Evolutionary conservation across 2,329 filamentous ascomycete genomes (phyloP).

Genomic region (Alternaria sp.): DNA sequence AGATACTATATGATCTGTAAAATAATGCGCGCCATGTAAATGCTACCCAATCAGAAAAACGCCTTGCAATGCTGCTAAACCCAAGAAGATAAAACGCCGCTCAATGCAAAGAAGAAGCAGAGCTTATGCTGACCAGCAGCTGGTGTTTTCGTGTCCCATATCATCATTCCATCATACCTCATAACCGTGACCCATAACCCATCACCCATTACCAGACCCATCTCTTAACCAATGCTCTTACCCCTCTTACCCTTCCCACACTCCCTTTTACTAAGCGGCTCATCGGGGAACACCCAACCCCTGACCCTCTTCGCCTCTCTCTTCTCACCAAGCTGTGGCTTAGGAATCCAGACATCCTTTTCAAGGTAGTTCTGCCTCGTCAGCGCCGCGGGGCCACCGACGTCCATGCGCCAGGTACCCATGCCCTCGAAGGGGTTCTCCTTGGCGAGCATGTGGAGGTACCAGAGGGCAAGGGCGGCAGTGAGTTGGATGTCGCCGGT

Average conservation of each 20-base stretch:
- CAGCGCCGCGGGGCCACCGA: conserved; percentile 75
- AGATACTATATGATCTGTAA: neutral
- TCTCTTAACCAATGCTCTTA: conserved; percentile 25
- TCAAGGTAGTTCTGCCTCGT: conserved; percentile 72
- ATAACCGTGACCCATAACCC: neutral
- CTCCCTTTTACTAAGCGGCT: conserved; percentile 74
- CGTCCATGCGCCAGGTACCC: conserved; percentile 70
- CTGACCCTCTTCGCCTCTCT: conserved; percentile 73
- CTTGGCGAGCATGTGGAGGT: conserved; percentile 73
- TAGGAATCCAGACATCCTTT: conserved; percentile 79
- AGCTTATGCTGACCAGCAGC: conserved; percentile 11
- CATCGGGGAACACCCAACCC: conserved; percentile 79
- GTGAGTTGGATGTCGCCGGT: conserved; percentile 63
- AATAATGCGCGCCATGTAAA: conserved; percentile 9
- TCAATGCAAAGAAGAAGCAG: conserved; percentile 4
- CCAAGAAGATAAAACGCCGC: neutral
- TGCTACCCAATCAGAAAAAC: conserved; percentile 7
- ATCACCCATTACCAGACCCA: neutral
- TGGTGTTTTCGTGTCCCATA: neutral
- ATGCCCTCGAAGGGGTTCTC: conserved; percentile 67
- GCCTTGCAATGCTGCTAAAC: conserved; percentile 5
- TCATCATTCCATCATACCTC: neutral
- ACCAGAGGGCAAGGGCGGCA: conserved; percentile 77
- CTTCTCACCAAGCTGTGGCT: conserved; percentile 75
- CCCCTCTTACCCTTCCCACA: conserved; percentile 46